phyloP scores from a whole-genome alignment of 2,329 filamentous ascomycete species.

The Botryotinia narcissicola region DNA sequence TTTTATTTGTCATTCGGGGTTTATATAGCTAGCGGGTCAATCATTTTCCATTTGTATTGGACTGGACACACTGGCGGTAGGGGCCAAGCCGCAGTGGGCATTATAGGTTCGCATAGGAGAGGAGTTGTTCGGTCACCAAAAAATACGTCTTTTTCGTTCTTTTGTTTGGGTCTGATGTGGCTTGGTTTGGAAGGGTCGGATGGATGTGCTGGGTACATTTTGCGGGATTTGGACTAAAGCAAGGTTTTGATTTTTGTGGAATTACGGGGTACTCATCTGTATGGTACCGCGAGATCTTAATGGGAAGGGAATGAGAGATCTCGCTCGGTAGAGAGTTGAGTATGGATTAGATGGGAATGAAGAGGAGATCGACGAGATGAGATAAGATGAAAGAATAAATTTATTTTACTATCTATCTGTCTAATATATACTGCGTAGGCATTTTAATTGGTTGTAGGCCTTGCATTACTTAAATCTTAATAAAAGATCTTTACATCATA shows the following conservation, averaged over 20 bases:
- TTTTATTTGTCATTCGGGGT: background rate
- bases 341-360: constrained; percentile 9
- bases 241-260: constrained; percentile 6
- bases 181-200: background rate
- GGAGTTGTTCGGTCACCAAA: constrained; percentile 14
- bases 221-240: background rate
- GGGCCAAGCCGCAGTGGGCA: constrained; percentile 10
- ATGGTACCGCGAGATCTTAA: constrained; percentile 12
- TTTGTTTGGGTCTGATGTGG: constrained; percentile 6
- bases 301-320: constrained; percentile 1
- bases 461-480: constrained; percentile 12
- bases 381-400: constrained; percentile 15
- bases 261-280: constrained; percentile 7
- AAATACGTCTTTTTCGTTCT: background rate
- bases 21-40: background rate
- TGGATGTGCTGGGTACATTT: constrained; percentile 4
- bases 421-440: background rate
- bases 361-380: constrained; percentile 7
- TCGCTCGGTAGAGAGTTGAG: background rate
- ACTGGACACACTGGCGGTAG: background rate
- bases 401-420: constrained; percentile 9
- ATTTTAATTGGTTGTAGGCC: background rate
- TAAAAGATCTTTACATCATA: constrained; percentile 7
- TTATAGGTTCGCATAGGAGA: constrained; percentile 14
- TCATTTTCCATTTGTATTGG: constrained; percentile 3